Conservation (phyloP, 495 filamentous ascomycete species). For the Thermothielavioides terrestris region DNA sequence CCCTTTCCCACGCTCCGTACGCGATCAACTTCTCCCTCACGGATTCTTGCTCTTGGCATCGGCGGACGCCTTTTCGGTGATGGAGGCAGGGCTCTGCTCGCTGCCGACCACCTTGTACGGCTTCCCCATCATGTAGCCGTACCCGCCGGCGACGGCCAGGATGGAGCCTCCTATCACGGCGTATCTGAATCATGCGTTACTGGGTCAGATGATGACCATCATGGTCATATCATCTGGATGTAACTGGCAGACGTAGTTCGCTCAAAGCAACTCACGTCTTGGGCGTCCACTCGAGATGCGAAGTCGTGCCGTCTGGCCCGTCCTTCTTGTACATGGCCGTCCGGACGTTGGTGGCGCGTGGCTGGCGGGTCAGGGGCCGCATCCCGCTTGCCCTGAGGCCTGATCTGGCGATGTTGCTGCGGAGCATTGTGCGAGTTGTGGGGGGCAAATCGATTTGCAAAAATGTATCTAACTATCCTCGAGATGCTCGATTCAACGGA, state of each 20-base stretch:
- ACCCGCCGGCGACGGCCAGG: neutral
- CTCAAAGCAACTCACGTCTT: neutral
- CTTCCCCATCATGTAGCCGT: conserved; percentile 1
- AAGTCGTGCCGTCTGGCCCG: neutral
- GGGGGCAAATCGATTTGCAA: no score
- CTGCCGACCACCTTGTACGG: neutral
- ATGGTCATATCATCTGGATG: no score
- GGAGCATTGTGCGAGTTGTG: neutral
- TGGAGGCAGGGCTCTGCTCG: neutral
- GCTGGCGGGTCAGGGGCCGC: neutral
- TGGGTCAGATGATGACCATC: neutral
- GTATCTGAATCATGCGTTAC: neutral
- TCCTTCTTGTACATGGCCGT: conserved; percentile 1
- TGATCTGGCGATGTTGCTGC: neutral
- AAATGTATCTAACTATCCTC: no score
- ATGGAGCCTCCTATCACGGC: neutral
- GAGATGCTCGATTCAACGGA: no score
- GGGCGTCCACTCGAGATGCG: neutral
- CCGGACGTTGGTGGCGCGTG: neutral
- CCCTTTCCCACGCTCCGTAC: no score
- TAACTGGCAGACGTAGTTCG: no score
- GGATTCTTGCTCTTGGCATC: neutral
- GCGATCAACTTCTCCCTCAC: neutral
- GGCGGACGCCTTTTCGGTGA: neutral
- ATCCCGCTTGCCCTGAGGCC: neutral